Percentiles rank a stretch among this genome's conserved stretches.
Conservation (phyloP, 371 early-diverging fungal genomes). For the Neoconidiobolus thromboides region DNA sequence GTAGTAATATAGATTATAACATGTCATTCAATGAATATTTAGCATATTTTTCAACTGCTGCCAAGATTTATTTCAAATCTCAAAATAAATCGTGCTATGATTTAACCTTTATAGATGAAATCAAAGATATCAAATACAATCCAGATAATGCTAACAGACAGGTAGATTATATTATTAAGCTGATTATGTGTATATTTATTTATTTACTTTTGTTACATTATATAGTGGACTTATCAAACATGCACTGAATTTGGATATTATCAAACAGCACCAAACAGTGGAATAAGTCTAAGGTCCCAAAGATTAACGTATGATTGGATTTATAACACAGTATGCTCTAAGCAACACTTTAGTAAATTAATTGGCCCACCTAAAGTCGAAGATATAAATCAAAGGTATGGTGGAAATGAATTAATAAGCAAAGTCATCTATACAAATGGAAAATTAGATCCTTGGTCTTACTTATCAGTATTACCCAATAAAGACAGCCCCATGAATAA, state of each 20-base stretch:
- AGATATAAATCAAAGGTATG: conserved; percentile 19
- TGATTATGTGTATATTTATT: too few relatives aligned
- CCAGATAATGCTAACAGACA: background rate
- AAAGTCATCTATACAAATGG: conserved; percentile 37
- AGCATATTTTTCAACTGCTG: background rate
- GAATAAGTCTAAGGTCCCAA: conserved; percentile 20
- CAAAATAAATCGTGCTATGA: background rate
- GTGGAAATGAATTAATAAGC: conserved; percentile 21
- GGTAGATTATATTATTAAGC: too few relatives aligned
- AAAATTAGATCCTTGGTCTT: conserved; percentile 40
- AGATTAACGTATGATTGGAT: conserved; percentile 6
- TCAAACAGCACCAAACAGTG: conserved; percentile 27
- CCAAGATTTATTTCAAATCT: background rate
- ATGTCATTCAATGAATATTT: background rate
- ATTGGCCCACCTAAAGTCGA: conserved; percentile 15
- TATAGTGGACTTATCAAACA: conserved; percentile 16
- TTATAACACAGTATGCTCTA: background rate
- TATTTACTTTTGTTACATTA: background rate
- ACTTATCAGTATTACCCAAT: conserved; percentile 11
- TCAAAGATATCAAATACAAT: background rate
- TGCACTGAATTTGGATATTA: conserved; percentile 52
- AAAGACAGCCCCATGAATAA: background rate
- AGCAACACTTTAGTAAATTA: background rate
- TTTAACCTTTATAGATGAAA: background rate
- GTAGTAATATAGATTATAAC: conserved; percentile 9